These are phyloP conservation scores for Zhuliangozyma parablackwelliae DNA, from an alignment of 1,139 yeast genomes.

Conservation along the genomic window DNA sequence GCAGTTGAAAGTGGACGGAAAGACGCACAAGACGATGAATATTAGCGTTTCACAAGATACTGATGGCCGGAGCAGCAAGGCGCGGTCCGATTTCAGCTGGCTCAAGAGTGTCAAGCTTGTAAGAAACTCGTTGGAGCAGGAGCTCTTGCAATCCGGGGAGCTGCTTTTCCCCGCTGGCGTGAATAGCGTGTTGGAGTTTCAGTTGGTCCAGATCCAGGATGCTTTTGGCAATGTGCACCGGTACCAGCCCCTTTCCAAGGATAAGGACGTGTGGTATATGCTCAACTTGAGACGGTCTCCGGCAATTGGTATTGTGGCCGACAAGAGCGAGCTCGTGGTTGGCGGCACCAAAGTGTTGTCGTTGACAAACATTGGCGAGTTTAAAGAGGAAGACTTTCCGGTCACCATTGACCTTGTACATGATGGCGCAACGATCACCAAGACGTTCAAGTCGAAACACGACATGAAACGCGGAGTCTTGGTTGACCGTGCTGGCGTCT, in stretches of 20 bases:
- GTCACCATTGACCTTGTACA: conserved; percentile 33
- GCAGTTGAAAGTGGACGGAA: conserved; percentile 52
- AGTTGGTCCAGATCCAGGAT: conserved; percentile 64
- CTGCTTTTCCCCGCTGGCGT: conserved; percentile 21
- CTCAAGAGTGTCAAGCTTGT: conserved; percentile 21
- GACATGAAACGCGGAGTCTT: conserved; percentile 31
- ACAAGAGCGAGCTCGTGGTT: conserved; percentile 38
- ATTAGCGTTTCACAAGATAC: conserved; percentile 13
- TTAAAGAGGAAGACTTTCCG: conserved; percentile 41
- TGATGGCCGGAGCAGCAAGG: conserved; percentile 9
- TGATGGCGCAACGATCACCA: conserved; percentile 26
- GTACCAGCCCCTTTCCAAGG: conserved; percentile 45
- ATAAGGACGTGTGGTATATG: conserved; percentile 47
- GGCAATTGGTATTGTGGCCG: conserved; percentile 26
- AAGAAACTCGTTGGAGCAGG: conserved; percentile 35
- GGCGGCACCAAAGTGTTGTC: conserved; percentile 35
- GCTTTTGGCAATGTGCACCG: conserved; percentile 67
- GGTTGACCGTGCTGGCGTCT: conserved; percentile 59
- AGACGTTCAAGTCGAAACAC: conserved; percentile 27
- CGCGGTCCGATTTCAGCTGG: conserved; percentile 17
- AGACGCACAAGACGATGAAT: conserved; percentile 21
- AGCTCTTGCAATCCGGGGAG: conserved; percentile 23
- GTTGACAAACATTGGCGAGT: conserved; percentile 16
- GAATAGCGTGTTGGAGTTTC: conserved; percentile 62
- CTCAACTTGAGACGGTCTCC: conserved; percentile 67